Conservation (phyloP, 2,329 filamentous ascomycete species). For the Diaporthe nobilis region DNA sequence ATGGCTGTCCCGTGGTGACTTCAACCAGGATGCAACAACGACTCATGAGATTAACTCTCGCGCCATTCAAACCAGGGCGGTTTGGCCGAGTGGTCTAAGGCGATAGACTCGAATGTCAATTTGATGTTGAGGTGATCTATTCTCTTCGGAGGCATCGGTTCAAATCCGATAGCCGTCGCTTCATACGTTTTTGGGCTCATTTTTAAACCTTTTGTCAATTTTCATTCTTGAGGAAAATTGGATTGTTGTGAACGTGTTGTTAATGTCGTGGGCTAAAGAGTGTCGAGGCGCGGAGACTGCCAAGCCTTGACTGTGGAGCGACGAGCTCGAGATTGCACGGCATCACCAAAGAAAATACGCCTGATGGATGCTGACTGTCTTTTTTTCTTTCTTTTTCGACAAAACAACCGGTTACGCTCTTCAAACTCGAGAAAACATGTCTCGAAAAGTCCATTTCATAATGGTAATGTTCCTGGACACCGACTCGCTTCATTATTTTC, state of each 20-base stretch:
- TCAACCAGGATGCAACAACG: too few relatives aligned
- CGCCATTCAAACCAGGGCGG: background rate
- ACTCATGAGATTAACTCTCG: too few relatives aligned
- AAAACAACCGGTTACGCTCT: too few relatives aligned
- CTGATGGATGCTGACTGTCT: too few relatives aligned
- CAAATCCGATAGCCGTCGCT: slow-evolving; percentile 43
- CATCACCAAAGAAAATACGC: too few relatives aligned
- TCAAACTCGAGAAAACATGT: background rate
- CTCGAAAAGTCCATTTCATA: background rate
- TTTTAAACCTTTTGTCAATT: background rate
- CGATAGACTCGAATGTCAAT: slow-evolving; percentile 52
- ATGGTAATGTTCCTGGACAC: background rate
- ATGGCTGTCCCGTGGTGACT: too few relatives aligned
- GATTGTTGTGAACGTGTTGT: background rate
- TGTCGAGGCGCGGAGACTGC: background rate
- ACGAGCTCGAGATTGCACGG: too few relatives aligned
- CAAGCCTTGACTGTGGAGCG: background rate
- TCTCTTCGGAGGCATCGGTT: slow-evolving; percentile 46
- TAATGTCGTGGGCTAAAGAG: background rate
- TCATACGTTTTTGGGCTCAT: background rate
- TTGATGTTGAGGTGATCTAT: slow-evolving; percentile 36
- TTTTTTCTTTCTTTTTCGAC: too few relatives aligned
- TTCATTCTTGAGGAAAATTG: background rate
- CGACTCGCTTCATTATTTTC: background rate
- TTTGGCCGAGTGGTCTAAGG: slow-evolving; percentile 35